phyloP scores from a whole-genome alignment of 495 filamentous ascomycete genomes.

The Extremus antarcticus region DNA sequence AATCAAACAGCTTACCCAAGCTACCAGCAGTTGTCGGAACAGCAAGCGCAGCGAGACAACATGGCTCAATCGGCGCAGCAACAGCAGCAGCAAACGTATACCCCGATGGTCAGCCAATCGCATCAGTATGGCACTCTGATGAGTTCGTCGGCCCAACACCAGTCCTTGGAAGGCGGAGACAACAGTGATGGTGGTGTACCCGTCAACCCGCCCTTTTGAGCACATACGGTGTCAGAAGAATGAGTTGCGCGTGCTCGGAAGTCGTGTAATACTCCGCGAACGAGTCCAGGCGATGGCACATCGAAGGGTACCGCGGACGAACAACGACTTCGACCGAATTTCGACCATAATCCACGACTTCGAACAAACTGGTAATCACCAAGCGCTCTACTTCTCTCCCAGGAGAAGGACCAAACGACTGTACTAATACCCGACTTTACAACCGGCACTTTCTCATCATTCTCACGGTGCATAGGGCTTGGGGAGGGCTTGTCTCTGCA shows the following conservation, averaged over 20 bases:
- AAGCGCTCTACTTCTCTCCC: no score
- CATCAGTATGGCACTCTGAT: slow-evolving; percentile 3
- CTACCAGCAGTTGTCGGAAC: neutral
- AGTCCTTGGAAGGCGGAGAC: neutral
- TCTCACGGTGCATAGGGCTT: neutral
- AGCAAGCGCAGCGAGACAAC: neutral
- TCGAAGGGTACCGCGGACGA: no score
- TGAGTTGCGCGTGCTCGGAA: neutral
- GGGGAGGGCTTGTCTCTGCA: neutral
- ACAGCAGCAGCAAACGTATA: slow-evolving; percentile 2
- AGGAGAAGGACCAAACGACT: no score
- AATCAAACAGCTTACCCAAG: neutral
- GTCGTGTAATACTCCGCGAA: neutral
- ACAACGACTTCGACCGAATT: no score
- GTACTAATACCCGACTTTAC: no score
- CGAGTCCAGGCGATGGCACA: neutral
- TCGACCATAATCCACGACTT: no score
- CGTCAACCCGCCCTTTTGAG: slow-evolving; percentile 5
- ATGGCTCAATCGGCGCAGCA: slow-evolving; percentile 1
- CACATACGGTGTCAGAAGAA: no score
- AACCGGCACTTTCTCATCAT: no score
- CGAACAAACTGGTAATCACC: no score
- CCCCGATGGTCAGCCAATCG: slow-evolving; percentile 1
- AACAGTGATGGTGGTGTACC: slow-evolving; percentile 15
- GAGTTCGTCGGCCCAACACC: neutral